A percentile compares a stretch with the other conserved stretches of the same genome.
Evolutionary conservation across 192 early-diverging fungal species (phyloP).

Genomic region (Lunasporangiospora selenospora): DNA sequence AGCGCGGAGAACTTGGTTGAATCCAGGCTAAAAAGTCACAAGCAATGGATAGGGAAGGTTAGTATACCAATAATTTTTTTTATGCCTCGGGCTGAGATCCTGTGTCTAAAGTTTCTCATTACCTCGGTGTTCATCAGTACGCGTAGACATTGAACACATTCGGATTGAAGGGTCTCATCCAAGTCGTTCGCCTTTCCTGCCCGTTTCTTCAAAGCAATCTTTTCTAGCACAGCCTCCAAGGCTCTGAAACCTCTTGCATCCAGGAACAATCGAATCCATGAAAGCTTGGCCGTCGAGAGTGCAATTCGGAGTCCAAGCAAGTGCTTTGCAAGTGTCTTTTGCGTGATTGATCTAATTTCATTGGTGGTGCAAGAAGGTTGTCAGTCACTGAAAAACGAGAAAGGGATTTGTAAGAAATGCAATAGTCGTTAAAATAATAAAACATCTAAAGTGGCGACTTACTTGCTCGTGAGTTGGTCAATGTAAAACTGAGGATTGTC

Average conservation of each 20-base stretch:
- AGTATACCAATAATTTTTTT: conserved; percentile 6
- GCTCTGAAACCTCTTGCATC: conserved; percentile 54
- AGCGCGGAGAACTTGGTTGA: conserved; percentile 46
- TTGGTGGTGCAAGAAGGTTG: not conserved
- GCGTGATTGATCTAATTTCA: conserved; percentile 30
- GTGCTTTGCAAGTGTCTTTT: conserved; percentile 52
- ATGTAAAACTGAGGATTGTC: conserved; percentile 50
- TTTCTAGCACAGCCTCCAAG: conserved; percentile 56
- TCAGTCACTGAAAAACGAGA: not conserved
- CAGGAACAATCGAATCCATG: conserved; percentile 60
- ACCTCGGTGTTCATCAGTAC: conserved; percentile 60
- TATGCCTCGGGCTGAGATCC: too few species aligned
- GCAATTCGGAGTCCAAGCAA: conserved; percentile 49
- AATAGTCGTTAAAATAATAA: not conserved
- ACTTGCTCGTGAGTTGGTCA: conserved; percentile 48
- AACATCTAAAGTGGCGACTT: not conserved
- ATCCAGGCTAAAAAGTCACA: conserved; percentile 56
- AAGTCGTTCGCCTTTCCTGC: conserved; percentile 43
- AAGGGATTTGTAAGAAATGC: not conserved
- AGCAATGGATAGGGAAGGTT: not conserved
- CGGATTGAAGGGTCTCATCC: conserved; percentile 52
- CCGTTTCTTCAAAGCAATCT: conserved; percentile 46
- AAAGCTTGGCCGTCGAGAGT: conserved; percentile 51
- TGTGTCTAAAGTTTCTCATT: not conserved
- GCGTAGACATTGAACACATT: conserved; percentile 59